A percentile compares a stretch with the other conserved stretches of the same genome.
Evolutionary conservation across 2,329 filamentous ascomycete species (phyloP).

Genomic region (Aspergillus fijiensis): DNA sequence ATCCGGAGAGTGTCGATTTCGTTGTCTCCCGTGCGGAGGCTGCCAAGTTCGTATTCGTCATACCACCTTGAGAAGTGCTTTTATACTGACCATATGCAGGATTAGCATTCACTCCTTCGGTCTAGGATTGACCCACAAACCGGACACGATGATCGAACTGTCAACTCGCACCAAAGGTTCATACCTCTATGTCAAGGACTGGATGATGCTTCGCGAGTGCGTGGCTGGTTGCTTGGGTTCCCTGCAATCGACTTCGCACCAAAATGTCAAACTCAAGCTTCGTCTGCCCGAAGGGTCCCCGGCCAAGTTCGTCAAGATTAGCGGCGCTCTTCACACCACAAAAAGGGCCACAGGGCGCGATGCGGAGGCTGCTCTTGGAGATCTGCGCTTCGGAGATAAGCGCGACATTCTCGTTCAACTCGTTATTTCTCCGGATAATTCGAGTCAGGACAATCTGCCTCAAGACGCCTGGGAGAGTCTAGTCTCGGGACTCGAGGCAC

Average conservation of each 20-base stretch:
- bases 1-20: slow-evolving; percentile 94
- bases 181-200: slow-evolving; percentile 98
- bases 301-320: slow-evolving; percentile 98
- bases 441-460: slow-evolving; percentile 77
- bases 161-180: slow-evolving; percentile 94
- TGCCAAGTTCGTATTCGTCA: slow-evolving; percentile 69
- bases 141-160: slow-evolving; percentile 97
- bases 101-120: slow-evolving; percentile 97
- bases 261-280: slow-evolving; percentile 95
- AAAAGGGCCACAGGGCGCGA: slow-evolving; percentile 94
- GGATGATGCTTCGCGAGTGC: slow-evolving; percentile 99
- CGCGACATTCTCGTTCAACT: slow-evolving; percentile 90
- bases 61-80: slow-evolving; percentile 2
- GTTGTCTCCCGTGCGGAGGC: slow-evolving; percentile 95
- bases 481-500: slow-evolving; percentile 88
- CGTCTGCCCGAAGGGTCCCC: slow-evolving; percentile 93
- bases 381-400: slow-evolving; percentile 94
- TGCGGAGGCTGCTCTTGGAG: slow-evolving; percentile 87
- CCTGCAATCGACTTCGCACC: slow-evolving; percentile 92
- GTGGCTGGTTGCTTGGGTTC: slow-evolving; percentile 88
- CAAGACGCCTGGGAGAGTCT: slow-evolving; percentile 98
- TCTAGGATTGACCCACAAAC: slow-evolving; percentile 93
- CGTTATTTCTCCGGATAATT: slow-evolving; percentile 83
- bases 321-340: slow-evolving; percentile 90
- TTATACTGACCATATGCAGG: slow-evolving; percentile 46